Conservation (phyloP, 371 early-diverging fungal species). For the Entomophthora muscae region DNA sequence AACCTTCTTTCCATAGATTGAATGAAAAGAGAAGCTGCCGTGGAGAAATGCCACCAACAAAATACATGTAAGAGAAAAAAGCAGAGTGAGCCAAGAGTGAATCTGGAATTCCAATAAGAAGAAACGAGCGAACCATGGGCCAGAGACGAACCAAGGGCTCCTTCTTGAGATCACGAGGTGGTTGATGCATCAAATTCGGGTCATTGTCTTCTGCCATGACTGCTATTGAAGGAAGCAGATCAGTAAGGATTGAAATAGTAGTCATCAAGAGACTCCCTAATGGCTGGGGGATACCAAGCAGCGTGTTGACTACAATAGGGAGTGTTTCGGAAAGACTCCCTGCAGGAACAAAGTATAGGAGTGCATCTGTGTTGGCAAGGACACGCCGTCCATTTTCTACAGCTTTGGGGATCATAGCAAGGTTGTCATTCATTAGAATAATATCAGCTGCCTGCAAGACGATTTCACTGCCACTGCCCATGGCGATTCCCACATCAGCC, state of each 20-base stretch:
- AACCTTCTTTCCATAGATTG: constrained; percentile 26
- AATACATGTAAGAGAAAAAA: constrained; percentile 32
- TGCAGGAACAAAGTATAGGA: constrained; percentile 52
- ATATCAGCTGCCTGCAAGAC: constrained; percentile 63
- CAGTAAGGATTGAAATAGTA: constrained; percentile 27
- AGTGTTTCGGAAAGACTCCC: constrained; percentile 48
- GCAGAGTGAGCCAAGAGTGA: constrained; percentile 33
- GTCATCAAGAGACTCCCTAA: constrained; percentile 44
- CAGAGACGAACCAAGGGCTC: constrained; percentile 33
- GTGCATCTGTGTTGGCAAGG: constrained; percentile 63
- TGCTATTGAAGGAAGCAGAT: constrained; percentile 31
- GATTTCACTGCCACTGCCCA: constrained; percentile 57
- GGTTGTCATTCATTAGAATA: constrained; percentile 50
- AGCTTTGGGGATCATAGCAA: constrained; percentile 47
- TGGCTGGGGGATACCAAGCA: constrained; percentile 42
- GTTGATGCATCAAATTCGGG: constrained; percentile 31
- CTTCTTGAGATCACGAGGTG: constrained; percentile 36
- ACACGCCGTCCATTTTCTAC: constrained; percentile 64
- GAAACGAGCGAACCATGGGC: constrained; percentile 39
- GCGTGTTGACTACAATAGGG: constrained; percentile 47
- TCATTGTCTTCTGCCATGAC: constrained; percentile 48
- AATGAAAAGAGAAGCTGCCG: constrained; percentile 29
- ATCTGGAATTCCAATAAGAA: constrained; percentile 40
- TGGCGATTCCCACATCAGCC: constrained; percentile 64
- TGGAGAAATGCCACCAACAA: constrained; percentile 24